phyloP scores from a whole-genome alignment of 352 stramenopile species.

The Pythium aristosporum region DNA sequence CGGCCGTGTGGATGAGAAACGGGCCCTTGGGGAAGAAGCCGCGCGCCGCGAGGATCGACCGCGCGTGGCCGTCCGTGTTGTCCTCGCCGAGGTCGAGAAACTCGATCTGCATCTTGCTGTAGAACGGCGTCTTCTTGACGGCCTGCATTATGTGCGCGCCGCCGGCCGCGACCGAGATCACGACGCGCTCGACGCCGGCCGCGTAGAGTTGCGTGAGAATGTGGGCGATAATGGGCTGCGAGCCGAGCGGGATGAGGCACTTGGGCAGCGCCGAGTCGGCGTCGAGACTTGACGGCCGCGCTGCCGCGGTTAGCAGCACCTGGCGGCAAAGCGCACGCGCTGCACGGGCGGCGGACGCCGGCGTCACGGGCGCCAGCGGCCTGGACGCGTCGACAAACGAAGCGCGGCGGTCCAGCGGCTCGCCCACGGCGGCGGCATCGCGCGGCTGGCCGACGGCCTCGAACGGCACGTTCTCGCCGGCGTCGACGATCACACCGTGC shows the following conservation, averaged over 20 bases:
- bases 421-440: not conserved
- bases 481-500: conserved; percentile 76
- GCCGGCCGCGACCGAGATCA: conserved; percentile 69
- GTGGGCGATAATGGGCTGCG: conserved; percentile 75
- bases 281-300: conserved; percentile 51
- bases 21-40: conserved; percentile 26
- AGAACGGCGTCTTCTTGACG: conserved; percentile 68
- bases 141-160: conserved; percentile 57
- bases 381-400: conserved; percentile 20
- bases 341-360: conserved; percentile 19
- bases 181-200: conserved; percentile 70
- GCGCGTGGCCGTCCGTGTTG: conserved; percentile 31
- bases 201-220: conserved; percentile 79
- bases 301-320: conserved; percentile 67
- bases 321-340: conserved; percentile 26
- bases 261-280: conserved; percentile 57
- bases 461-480: conserved; percentile 71
- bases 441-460: conserved; percentile 53
- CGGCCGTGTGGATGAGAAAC: conserved; percentile 39
- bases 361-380: conserved; percentile 20
- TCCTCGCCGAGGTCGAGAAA: conserved; percentile 34
- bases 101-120: conserved; percentile 58
- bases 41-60: conserved; percentile 33
- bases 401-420: conserved; percentile 6
- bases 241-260: conserved; percentile 69